A percentile compares a stretch with the other conserved stretches of the same genome.
Evolutionary conservation across 31 red algal genomes (phyloP).

Genomic region (Odonthalia washingtoniensis): DNA sequence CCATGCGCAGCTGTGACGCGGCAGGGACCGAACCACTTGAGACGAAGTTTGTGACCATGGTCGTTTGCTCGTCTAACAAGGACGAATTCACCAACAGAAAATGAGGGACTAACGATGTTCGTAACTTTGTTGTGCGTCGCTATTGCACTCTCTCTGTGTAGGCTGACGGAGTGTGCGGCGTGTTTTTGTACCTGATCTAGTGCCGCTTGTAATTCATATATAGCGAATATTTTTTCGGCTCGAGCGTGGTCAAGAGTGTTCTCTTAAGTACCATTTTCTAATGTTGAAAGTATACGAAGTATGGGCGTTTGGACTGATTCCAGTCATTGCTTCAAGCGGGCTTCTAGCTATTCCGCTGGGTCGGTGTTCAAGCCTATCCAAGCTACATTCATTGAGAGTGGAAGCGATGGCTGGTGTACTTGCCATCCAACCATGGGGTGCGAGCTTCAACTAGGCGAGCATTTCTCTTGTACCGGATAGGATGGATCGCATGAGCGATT

Average conservation of each 20-base stretch:
- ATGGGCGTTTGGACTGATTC: slow-evolving; percentile 13
- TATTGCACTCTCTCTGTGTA: too few species aligned
- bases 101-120: too few species aligned
- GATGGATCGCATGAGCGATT: too few species aligned
- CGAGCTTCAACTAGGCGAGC: slow-evolving; percentile 49
- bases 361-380: slow-evolving; percentile 35
- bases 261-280: background rate
- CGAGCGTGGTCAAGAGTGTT: background rate
- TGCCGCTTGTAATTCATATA: too few species aligned
- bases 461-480: slow-evolving; percentile 18
- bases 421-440: slow-evolving; percentile 35
- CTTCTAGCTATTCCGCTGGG: slow-evolving; percentile 7
- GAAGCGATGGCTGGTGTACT: slow-evolving; percentile 28
- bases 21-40: too few species aligned
- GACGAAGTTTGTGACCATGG: slow-evolving; percentile 43
- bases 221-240: too few species aligned
- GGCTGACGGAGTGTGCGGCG: too few species aligned
- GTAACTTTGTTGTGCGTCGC: too few species aligned
- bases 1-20: too few species aligned
- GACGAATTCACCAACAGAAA: slow-evolving; percentile 32
- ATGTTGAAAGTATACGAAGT: background rate
- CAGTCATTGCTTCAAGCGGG: slow-evolving; percentile 25
- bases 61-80: slow-evolving; percentile 39
- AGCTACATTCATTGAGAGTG: slow-evolving; percentile 39
- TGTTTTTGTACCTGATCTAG: too few species aligned